Evolutionary conservation across 257 asterid species (phyloP).

Genomic region (Rehmannia glutinosa): DNA sequence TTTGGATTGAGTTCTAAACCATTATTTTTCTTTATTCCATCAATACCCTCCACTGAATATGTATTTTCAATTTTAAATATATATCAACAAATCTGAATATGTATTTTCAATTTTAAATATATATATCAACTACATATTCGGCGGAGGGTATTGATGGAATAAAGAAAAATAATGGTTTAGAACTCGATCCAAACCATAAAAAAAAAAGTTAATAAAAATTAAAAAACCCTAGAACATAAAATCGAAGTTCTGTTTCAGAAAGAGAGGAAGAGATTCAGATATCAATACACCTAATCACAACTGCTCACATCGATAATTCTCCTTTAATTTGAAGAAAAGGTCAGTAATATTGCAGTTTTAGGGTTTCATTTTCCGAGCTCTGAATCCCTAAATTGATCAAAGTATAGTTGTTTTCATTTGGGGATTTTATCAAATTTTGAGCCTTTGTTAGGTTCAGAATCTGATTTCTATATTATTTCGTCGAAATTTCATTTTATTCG

Average conservation of each 20-base stretch:
- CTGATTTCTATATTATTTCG: constrained; percentile 8
- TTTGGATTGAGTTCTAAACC: constrained; percentile 26
- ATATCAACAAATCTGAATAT: too few species aligned
- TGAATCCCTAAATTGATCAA: constrained; percentile 24
- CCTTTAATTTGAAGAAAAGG: constrained; percentile 41
- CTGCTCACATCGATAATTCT: constrained; percentile 17
- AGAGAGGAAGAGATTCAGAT: constrained; percentile 12
- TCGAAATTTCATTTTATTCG: constrained; percentile 7
- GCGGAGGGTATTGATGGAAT: too few species aligned
- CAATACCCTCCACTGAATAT: too few species aligned
- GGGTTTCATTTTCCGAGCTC: constrained; percentile 26
- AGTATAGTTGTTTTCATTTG: constrained; percentile 8
- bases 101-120: too few species aligned
- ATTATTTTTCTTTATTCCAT: too few species aligned
- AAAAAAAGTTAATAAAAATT: constrained; percentile 38
- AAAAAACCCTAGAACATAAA: constrained; percentile 56
- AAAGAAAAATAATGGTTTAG: too few species aligned
- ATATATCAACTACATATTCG: too few species aligned
- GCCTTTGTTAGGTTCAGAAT: background rate
- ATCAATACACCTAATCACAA: constrained; percentile 28
- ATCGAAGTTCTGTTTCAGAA: constrained; percentile 22
- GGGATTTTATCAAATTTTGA: constrained; percentile 25
- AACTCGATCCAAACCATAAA: constrained; percentile 22
- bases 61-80: too few species aligned
- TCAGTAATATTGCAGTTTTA: constrained; percentile 27